Evolutionary conservation across 2,329 filamentous ascomycete genomes (phyloP).

Genomic region (Pseudogymnoascus sp.): DNA sequence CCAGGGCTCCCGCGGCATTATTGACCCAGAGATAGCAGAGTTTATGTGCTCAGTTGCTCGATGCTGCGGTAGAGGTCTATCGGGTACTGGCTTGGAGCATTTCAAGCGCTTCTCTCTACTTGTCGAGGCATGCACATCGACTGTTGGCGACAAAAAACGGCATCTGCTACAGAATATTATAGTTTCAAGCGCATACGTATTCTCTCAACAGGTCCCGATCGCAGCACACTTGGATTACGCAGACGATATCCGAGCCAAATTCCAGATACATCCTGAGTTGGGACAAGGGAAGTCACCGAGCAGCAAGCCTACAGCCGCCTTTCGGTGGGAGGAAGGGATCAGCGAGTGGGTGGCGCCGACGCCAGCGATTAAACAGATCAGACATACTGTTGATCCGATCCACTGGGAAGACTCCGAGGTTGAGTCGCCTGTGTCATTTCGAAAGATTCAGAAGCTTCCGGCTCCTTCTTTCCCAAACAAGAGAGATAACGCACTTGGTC

Average conservation of each 20-base stretch:
- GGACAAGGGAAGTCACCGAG: neutral
- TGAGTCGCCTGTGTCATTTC: slow-evolving; percentile 19
- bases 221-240: slow-evolving; percentile 26
- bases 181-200: slow-evolving; percentile 27
- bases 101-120: slow-evolving; percentile 29
- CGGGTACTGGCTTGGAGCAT: slow-evolving; percentile 29
- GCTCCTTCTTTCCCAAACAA: neutral
- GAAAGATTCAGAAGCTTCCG: slow-evolving; percentile 9
- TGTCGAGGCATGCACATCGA: slow-evolving; percentile 14
- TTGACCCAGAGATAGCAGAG: slow-evolving; percentile 20
- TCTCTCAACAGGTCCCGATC: slow-evolving; percentile 24
- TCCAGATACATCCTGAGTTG: slow-evolving; percentile 5
- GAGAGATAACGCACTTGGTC: neutral
- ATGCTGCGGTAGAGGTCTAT: slow-evolving; percentile 35
- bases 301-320: slow-evolving; percentile 21
- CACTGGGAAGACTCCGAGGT: slow-evolving; percentile 12
- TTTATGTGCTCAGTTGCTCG: slow-evolving; percentile 40
- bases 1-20: neutral
- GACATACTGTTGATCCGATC: slow-evolving; percentile 16
- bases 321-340: slow-evolving; percentile 47
- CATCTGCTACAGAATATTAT: slow-evolving; percentile 21
- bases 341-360: slow-evolving; percentile 46
- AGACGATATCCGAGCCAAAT: slow-evolving; percentile 19
- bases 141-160: slow-evolving; percentile 1
- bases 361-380: slow-evolving; percentile 28